A percentile compares a stretch with the other conserved stretches of the same genome.
phyloP scores from a whole-genome alignment of 306 rosid species.

The Carpinus fangiana region DNA sequence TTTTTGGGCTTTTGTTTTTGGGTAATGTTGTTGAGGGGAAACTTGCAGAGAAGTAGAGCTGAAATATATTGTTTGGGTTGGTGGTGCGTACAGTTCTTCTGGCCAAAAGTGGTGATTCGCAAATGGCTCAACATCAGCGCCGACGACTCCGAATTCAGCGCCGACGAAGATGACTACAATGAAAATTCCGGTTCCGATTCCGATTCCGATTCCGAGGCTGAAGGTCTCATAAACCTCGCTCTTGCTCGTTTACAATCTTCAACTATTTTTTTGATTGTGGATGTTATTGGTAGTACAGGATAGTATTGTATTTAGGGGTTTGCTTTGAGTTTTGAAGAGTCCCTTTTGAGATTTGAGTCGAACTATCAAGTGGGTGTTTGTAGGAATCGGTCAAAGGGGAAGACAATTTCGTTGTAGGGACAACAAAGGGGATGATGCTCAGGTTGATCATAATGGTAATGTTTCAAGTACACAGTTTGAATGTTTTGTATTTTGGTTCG shows the following conservation, averaged over 20 bases:
- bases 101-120: constrained; percentile 72
- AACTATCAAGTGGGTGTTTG: constrained; percentile 8
- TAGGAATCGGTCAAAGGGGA: constrained; percentile 33
- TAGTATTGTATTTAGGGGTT: background rate
- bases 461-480: background rate
- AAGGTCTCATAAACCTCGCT: background rate
- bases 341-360: constrained; percentile 14
- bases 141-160: constrained; percentile 60
- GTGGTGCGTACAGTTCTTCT: constrained; percentile 65
- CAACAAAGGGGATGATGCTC: constrained; percentile 33
- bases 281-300: background rate
- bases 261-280: background rate
- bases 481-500: background rate
- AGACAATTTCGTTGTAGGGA: constrained; percentile 36
- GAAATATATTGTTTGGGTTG: constrained; percentile 62
- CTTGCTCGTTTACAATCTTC: background rate
- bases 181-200: constrained; percentile 26
- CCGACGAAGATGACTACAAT: constrained; percentile 64
- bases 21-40: constrained; percentile 49
- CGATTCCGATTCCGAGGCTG: background rate
- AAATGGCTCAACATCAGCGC: constrained; percentile 77
- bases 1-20: constrained; percentile 31
- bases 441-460: constrained; percentile 42
- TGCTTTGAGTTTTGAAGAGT: background rate
- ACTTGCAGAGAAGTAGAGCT: constrained; percentile 71